Conservation (phyloP, 129 eudicot species). For the Silybum marianum region DNA sequence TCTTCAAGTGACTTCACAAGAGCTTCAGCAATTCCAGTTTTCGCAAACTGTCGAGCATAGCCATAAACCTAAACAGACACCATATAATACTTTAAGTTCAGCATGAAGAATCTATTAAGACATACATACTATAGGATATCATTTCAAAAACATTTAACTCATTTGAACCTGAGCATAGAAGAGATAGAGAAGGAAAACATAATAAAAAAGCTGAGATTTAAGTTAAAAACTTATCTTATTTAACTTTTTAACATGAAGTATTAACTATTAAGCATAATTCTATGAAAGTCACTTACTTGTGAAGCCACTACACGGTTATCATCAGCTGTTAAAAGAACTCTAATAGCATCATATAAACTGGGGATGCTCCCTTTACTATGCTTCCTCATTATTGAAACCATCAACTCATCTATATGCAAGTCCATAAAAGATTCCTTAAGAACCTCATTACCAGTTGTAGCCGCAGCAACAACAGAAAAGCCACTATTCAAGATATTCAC, state of each 20-base stretch:
- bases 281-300: constrained; percentile 60
- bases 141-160: neutral
- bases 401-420: constrained; percentile 71
- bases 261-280: constrained; percentile 7
- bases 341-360: constrained; percentile 77
- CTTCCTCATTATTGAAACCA: constrained; percentile 52
- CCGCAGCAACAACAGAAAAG: constrained; percentile 83
- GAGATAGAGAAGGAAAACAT: neutral
- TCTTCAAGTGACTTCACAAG: constrained; percentile 72
- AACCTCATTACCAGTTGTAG: constrained; percentile 93
- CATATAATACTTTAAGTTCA: constrained; percentile 8
- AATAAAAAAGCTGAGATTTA: neutral
- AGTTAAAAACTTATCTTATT: neutral
- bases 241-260: neutral
- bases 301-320: constrained; percentile 93
- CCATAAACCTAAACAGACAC: constrained; percentile 72
- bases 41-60: constrained; percentile 89
- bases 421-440: constrained; percentile 84
- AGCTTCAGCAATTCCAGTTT: constrained; percentile 79
- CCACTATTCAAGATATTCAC: constrained; percentile 55
- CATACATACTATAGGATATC: neutral
- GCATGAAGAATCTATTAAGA: neutral
- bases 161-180: neutral
- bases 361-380: constrained; percentile 55
- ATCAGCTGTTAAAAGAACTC: constrained; percentile 81